Evolutionary conservation across 2,329 filamentous ascomycete genomes (phyloP).

Genomic region (Fusarium nelsonii): DNA sequence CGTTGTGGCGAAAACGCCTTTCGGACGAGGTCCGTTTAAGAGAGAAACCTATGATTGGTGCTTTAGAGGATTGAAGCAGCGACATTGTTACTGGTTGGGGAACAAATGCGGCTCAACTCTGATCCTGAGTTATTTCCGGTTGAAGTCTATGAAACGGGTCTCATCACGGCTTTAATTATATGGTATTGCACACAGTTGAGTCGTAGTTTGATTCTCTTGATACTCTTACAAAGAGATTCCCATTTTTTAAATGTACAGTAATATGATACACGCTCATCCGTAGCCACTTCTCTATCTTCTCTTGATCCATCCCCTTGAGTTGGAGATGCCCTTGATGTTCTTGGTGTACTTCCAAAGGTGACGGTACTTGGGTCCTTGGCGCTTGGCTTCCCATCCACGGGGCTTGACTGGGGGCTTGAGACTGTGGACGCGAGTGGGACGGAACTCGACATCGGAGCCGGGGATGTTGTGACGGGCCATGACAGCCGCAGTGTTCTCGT

Average conservation of each 20-base stretch:
- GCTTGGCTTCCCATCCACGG: slow-evolving; percentile 75
- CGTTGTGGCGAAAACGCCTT: neutral
- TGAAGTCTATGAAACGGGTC: too few relatives aligned
- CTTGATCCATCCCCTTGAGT: slow-evolving; percentile 58
- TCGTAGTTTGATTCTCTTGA: slow-evolving; percentile 20
- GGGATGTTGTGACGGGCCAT: slow-evolving; percentile 83
- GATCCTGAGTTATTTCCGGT: neutral
- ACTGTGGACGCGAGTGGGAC: slow-evolving; percentile 79
- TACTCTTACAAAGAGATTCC: slow-evolving; percentile 42
- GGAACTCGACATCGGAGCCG: slow-evolving; percentile 86
- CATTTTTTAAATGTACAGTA: slow-evolving; percentile 48
- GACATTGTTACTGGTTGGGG: neutral
- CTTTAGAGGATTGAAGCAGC: neutral
- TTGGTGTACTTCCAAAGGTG: slow-evolving; percentile 74
- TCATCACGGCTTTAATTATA: neutral
- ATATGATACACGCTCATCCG: slow-evolving; percentile 43
- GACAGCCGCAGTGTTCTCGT: slow-evolving; percentile 86
- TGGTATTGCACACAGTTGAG: neutral
- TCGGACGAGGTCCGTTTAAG: neutral
- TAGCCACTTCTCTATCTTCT: slow-evolving; percentile 48
- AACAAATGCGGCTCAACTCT: slow-evolving; percentile 1
- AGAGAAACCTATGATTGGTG: neutral
- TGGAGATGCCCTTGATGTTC: slow-evolving; percentile 64
- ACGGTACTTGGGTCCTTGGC: slow-evolving; percentile 73
- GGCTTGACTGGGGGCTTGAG: slow-evolving; percentile 71